Percentiles rank a stretch among this genome's conserved stretches.
phyloP scores from a whole-genome alignment of 2,329 filamentous ascomycete species.

The Fusarium aywerte region DNA sequence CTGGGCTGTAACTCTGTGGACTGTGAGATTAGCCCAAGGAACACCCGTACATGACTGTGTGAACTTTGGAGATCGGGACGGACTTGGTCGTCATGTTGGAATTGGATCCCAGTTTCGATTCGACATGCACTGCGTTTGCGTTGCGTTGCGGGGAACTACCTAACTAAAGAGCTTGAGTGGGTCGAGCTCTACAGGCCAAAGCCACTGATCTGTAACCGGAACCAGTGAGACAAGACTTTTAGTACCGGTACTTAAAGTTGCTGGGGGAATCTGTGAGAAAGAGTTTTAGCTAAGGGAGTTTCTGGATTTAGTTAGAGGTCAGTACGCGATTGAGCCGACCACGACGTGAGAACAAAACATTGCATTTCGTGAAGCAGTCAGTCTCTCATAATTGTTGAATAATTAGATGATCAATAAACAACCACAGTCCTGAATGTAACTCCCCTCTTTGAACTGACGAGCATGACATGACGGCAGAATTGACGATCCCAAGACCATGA shows the following conservation, averaged over 20 bases:
- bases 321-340: neutral
- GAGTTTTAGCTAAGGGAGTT: conserved; percentile 18
- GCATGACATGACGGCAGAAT: conserved; percentile 24
- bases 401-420: neutral
- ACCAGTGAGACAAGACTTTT: conserved; percentile 32
- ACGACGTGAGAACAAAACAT: neutral
- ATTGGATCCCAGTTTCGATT: conserved; percentile 19
- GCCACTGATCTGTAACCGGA: conserved; percentile 41
- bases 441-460: conserved; percentile 14
- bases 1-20: conserved; percentile 33
- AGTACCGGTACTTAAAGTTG: conserved; percentile 21
- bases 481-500: conserved; percentile 22
- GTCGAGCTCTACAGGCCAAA: conserved; percentile 30
- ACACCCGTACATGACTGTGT: conserved; percentile 43
- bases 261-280: conserved; percentile 1
- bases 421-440: neutral
- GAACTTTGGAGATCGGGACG: conserved; percentile 47
- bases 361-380: neutral
- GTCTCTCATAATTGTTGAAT: neutral
- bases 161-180: conserved; percentile 30
- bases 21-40: conserved; percentile 38
- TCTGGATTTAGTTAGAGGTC: neutral
- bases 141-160: conserved; percentile 44
- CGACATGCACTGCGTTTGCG: conserved; percentile 1
- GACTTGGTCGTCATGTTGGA: conserved; percentile 34